A percentile compares a stretch with the other conserved stretches of the same genome.
phyloP scores from a whole-genome alignment of 192 early-diverging fungal genomes.

The Coemansia asiatica region DNA sequence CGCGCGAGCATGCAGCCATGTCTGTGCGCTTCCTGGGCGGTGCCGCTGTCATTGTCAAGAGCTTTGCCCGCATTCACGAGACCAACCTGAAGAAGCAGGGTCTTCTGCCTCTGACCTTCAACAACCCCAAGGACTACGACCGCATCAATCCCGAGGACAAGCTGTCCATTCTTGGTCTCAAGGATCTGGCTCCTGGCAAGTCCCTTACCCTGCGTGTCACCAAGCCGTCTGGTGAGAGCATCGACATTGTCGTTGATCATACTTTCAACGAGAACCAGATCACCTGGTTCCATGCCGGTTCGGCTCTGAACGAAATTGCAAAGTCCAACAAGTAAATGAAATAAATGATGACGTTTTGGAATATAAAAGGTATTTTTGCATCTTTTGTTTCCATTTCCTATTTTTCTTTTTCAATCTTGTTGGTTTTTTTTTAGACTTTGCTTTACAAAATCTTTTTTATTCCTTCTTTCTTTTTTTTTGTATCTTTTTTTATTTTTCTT shows the following conservation, averaged over 20 bases:
- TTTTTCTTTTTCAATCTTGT: no score
- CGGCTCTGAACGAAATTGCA: slow-evolving; percentile 80
- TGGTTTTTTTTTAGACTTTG: no score
- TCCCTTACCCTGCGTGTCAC: slow-evolving; percentile 80
- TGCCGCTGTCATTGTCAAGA: slow-evolving; percentile 90
- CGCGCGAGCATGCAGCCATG: slow-evolving; percentile 97
- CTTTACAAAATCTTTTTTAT: slow-evolving; percentile 5
- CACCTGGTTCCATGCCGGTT: slow-evolving; percentile 97
- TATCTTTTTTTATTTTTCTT: slow-evolving; percentile 7
- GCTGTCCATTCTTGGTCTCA: slow-evolving; percentile 86
- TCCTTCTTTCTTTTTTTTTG: slow-evolving; percentile 2
- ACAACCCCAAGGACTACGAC: slow-evolving; percentile 92
- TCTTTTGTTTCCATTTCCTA: no score
- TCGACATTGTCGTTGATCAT: slow-evolving; percentile 90
- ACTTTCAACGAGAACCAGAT: slow-evolving; percentile 99
- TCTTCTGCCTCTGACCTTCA: slow-evolving; percentile 93
- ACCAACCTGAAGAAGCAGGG: slow-evolving; percentile 99
- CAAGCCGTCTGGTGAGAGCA: slow-evolving; percentile 73
- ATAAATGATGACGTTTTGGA: no score
- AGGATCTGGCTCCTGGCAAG: slow-evolving; percentile 76
- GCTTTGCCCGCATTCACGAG: slow-evolving; percentile 99
- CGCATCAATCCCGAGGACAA: slow-evolving; percentile 84
- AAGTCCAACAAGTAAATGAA: slow-evolving; percentile 28
- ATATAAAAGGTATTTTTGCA: no score
- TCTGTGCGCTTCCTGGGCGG: slow-evolving; percentile 96